Base-by-base conservation (phyloP, 257 asterid species). In the Nicotiana noctiflora region DNA sequence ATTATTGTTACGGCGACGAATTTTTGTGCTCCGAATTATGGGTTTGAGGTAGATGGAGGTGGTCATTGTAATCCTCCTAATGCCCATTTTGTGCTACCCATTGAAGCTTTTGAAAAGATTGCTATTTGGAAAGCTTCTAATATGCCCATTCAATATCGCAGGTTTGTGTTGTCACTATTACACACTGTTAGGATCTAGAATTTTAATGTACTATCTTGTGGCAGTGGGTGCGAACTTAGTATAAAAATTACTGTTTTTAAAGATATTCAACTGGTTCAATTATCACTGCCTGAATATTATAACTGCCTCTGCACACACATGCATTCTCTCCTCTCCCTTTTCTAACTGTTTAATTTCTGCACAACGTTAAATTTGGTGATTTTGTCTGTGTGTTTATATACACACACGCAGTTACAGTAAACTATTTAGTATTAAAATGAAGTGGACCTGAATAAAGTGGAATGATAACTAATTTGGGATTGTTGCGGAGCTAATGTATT, bases 1-100 rank as follows among this genome's bases (percentile, higher is more conserved):
- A 92, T 88, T 21, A 91, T 95, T 84, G 91, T 95, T 12, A 95
- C 99, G 32, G 98, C 98, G 46, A 95, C 98, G 21, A 95, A 95
- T 29, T 95, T 95, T 88, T 95, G 99, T 88, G 96, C 99, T 63
- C 99, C 99, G 3, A 93, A 95, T 61, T 93, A 86, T 88, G 96
- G 94, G 7, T 87, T 93, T 80, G 94, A 88, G 3, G 84, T 91
- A 44, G 97, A 90, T 79, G 91, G 90, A 79, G 99, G 99, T 40
- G 98, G 99, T n/a, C 89, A 90, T 29, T 95, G 99, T 86, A 95
- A 95, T 44, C 93, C 94, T 11, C 99, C 99, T 0, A 95, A 93
- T 86, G 87, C 99, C 5, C 99, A 95, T 81, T 95, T 95, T 80
- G 98, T 93, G 23, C 87, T 95, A 27, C 96, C 99, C 4, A 95